Base-by-base conservation (phyloP, 768 basidiomycete species). In the Psilocybe cyanescens region DNA sequence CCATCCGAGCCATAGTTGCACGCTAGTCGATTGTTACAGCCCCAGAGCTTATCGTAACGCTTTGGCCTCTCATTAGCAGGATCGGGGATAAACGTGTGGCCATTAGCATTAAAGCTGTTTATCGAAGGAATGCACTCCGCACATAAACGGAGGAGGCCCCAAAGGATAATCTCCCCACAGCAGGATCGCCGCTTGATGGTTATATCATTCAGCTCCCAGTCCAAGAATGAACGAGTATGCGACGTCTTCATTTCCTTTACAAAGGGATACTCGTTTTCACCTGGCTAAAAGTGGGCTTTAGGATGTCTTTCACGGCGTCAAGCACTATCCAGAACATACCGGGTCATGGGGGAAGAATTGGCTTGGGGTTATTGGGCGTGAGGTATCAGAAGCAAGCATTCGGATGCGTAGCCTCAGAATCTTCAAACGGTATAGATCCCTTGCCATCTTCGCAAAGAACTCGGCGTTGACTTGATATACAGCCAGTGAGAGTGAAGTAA, bases 91-190 rank as follows among this genome's bases (percentile, higher is more conserved):
- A 8, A 16, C 62, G 49, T 59, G 28, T 45, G 48, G 12, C 65
- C 62, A 5, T 56, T 54, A 9, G 19, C 46, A 5, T 28, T 37
- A 49, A 68, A 65, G 53, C 67, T 65, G n/a, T 16, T 14, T 11
- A 67, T 57, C 5, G 58, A 51, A 11, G 67, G 64, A 16, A 65
- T 56, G 37, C 56, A 65, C 39, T 58, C 45, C 12, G 64, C 67
- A 39, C 50, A 61, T n/a, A 65, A 51, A 3, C n/a, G 31, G 62
- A 68, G 61, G 24, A 65, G 51, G 5, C 62, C 61, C 64, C 64
- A 68, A 8, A 63, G 57, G 1, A 62, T 31, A 24, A 68, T 59
- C 11, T 65, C 60, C 3, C 64, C 65, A 44, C 67, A 65, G 50
- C 67, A 68, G n/a, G 67, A 65, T 7, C 37, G 59, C 1, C 65